Conservation (phyloP, 768 basidiomycete species). For the Calocybe gangraenosa region DNA sequence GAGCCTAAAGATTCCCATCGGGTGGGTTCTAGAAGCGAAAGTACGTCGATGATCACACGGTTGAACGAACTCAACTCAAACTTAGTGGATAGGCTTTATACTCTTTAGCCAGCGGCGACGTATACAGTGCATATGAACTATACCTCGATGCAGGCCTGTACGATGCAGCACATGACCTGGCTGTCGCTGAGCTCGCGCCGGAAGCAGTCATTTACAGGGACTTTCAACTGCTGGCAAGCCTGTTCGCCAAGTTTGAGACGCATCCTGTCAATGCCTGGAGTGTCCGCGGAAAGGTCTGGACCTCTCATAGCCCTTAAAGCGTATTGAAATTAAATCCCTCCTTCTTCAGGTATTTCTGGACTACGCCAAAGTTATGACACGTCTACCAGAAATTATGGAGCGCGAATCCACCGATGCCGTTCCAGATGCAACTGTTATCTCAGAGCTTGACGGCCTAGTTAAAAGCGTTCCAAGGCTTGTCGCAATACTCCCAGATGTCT, state of each 20-base stretch:
- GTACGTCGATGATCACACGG: constrained; percentile 31
- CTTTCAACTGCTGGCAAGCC: constrained; percentile 53
- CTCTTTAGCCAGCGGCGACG: constrained; percentile 54
- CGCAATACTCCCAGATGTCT: constrained; percentile 61
- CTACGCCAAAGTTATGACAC: constrained; percentile 61
- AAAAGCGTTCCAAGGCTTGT: constrained; percentile 64
- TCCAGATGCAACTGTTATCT: constrained; percentile 41
- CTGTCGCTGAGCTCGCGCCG: constrained; percentile 82
- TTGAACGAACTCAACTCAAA: neutral
- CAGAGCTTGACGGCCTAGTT: constrained; percentile 57
- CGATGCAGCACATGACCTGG: constrained; percentile 76
- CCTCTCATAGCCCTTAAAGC: constrained; percentile 10
- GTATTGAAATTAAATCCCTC: neutral
- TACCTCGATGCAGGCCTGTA: constrained; percentile 69
- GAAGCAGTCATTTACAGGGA: constrained; percentile 78
- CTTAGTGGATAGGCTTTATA: constrained; percentile 51
- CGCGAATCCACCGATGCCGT: constrained; percentile 40
- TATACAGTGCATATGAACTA: constrained; percentile 73
- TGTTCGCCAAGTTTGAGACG: constrained; percentile 65
- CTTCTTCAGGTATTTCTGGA: constrained; percentile 62
- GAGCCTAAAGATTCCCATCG: constrained; percentile 73
- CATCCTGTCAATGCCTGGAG: constrained; percentile 72
- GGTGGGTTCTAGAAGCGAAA: constrained; percentile 92
- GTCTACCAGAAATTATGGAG: constrained; percentile 44
- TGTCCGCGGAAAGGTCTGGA: constrained; percentile 71